Base-by-base conservation (phyloP, 495 filamentous ascomycete species). In the Penicillium arizonense region DNA sequence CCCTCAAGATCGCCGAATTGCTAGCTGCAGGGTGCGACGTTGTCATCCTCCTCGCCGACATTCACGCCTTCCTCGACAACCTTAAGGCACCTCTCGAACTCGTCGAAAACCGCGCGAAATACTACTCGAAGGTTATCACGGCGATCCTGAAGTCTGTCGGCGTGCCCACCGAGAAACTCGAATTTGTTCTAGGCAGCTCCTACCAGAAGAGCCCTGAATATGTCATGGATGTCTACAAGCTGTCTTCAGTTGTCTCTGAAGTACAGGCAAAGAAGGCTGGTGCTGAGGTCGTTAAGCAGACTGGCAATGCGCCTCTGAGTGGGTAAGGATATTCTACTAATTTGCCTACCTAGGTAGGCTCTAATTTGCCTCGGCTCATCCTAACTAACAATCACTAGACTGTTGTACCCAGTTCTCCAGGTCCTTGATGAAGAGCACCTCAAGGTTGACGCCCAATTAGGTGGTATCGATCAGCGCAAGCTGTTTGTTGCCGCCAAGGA, bases 341-440 rank as follows among this genome's bases (percentile, higher is more conserved):
- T 2, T 7, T 30, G 28, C 5, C 28, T 30, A 30, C 28, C 9
- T 30, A 8, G 28, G 6, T 30, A 30, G 28, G 6, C 28, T 30
- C 2, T 30, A 7, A 18, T 18, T 18, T 18, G 18, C 18, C 28
- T 30, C 9, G 28, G 2, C 9, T 9, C 24, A 26, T 4, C 7
- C 28, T 30, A 30, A 0, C 28, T 30, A 30, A 30, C 47, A 13
- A 13, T 41, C n/a, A 28, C 36, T 9, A 37, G 47, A 0, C 78
- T 96, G 12, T 77, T 97, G 40, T 98, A 98, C 59, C 60, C 69
- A 3, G 47, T 79, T 13, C 86, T 98, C 65, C 94, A 98, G 71
- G 86, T 87, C 4, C 76, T 97, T 26, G 93, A 98, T 58, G 94
- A 98, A 71, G 80, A 97, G 72, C 83, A 96, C 72, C 77, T 98